phyloP scores from a whole-genome alignment of 768 basidiomycete genomes.

The Dictyophora rubrovolvata region DNA sequence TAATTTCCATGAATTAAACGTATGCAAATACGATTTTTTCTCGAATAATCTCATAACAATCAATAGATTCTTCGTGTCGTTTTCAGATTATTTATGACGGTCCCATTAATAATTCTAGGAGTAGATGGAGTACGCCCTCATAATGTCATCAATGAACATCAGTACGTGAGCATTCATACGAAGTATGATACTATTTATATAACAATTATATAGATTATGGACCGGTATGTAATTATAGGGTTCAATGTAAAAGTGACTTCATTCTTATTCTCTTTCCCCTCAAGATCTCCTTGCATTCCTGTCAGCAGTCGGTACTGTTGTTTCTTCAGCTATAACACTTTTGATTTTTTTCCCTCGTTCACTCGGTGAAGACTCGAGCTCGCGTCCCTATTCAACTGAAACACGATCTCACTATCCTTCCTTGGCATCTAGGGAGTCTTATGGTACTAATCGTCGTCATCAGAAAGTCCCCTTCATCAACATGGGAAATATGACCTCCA shows the following conservation, averaged over 20 bases:
- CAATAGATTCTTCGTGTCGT: slow-evolving; percentile 55
- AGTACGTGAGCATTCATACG: slow-evolving; percentile 33
- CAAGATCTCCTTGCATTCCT: slow-evolving; percentile 62
- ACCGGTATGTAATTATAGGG: slow-evolving; percentile 31
- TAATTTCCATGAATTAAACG: slow-evolving; percentile 73
- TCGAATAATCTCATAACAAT: not conserved
- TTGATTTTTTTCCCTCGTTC: slow-evolving; percentile 65
- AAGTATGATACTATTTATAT: no score
- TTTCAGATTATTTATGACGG: slow-evolving; percentile 65
- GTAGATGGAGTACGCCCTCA: slow-evolving; percentile 48
- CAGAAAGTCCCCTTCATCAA: not conserved
- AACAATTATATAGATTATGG: slow-evolving; percentile 37
- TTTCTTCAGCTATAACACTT: slow-evolving; percentile 73
- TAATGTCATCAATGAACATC: slow-evolving; percentile 40
- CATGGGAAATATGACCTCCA: not conserved
- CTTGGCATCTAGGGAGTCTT: not conserved
- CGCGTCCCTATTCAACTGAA: slow-evolving; percentile 1
- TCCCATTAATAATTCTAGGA: slow-evolving; percentile 58
- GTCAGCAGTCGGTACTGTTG: slow-evolving; percentile 63
- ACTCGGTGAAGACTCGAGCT: slow-evolving; percentile 3
- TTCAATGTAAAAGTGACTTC: not conserved
- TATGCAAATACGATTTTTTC: slow-evolving; percentile 25
- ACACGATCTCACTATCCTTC: not conserved
- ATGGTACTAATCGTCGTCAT: not conserved
- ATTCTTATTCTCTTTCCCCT: slow-evolving; percentile 2